Conservation (phyloP, 768 basidiomycete species). For the Kwoniella pini region DNA sequence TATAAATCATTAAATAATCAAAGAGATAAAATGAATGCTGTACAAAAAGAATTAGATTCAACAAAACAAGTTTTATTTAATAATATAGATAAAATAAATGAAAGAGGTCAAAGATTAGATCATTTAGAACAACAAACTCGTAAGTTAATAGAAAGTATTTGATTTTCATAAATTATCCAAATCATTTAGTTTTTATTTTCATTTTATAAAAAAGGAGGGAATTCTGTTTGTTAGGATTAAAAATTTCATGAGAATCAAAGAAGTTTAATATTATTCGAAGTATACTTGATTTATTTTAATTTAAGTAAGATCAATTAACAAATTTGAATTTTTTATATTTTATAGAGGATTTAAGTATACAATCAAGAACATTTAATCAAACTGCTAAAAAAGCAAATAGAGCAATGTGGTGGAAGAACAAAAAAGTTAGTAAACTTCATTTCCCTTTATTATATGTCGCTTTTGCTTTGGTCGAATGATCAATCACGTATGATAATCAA, state of each 20-base stretch:
- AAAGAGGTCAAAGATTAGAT: slow-evolving; percentile 34
- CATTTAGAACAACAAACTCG: slow-evolving; percentile 29
- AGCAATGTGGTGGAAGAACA: slow-evolving; percentile 41
- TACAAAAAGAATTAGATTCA: slow-evolving; percentile 19
- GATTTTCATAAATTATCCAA: neutral
- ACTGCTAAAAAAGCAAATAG: slow-evolving; percentile 25
- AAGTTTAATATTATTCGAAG: no score
- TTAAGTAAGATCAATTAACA: no score
- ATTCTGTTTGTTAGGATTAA: no score
- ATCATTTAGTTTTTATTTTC: neutral
- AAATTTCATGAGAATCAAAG: no score
- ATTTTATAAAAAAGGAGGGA: no score
- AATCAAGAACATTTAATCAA: slow-evolving; percentile 16
- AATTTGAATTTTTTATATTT: neutral
- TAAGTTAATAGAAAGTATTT: slow-evolving; percentile 1
- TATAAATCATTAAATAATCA: no score
- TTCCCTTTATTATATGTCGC: no score
- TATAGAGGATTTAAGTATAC: slow-evolving; percentile 23
- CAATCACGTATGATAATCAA: no score
- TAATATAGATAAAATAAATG: slow-evolving; percentile 27
- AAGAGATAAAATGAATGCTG: slow-evolving; percentile 17
- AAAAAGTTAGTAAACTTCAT: slow-evolving; percentile 27
- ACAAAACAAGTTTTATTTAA: slow-evolving; percentile 13
- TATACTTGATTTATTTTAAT: no score
- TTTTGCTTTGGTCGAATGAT: no score